A percentile compares a stretch with the other conserved stretches of the same genome.
Conservation (phyloP, 1,284 basidiomycete genomes). For the Cryptococcus sp. region DNA sequence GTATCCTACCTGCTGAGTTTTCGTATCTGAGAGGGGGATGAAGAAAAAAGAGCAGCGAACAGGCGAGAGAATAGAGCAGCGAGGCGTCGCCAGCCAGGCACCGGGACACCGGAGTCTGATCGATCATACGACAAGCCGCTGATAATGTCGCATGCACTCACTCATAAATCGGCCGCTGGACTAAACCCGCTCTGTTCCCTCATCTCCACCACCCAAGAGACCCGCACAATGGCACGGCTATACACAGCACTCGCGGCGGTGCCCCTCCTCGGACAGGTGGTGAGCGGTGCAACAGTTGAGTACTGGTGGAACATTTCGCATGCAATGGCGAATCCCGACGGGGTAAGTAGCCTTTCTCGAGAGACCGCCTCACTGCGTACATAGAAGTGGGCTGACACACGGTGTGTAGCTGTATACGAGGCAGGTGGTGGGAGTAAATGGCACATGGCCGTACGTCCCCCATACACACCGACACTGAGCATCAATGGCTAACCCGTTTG, state of each 20-base stretch:
- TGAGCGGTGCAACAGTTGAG: conserved; percentile 39
- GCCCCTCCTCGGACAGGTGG: no score
- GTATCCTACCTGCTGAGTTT: no score
- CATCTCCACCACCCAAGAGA: not conserved
- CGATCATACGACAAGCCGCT: no score
- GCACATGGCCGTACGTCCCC: conserved; percentile 77
- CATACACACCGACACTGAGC: not conserved
- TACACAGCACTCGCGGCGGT: no score
- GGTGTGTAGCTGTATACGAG: conserved; percentile 52
- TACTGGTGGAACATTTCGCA: conserved; percentile 52
- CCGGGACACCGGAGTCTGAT: no score
- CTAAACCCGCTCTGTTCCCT: not conserved
- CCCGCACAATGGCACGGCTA: not conserved
- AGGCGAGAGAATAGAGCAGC: no score
- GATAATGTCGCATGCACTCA: no score
- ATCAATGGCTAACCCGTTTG: not conserved
- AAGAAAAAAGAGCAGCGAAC: no score
- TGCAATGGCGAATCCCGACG: conserved; percentile 49
- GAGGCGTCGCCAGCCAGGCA: no score
- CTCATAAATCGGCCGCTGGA: no score
- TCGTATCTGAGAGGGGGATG: no score
- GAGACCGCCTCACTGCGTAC: not conserved
- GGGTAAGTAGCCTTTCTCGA: conserved; percentile 37
- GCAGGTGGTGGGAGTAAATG: conserved; percentile 78
- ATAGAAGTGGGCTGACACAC: not conserved